Evolutionary conservation across 1,284 basidiomycete genomes (phyloP).

Genomic region (Exsudoporus floridanus): DNA sequence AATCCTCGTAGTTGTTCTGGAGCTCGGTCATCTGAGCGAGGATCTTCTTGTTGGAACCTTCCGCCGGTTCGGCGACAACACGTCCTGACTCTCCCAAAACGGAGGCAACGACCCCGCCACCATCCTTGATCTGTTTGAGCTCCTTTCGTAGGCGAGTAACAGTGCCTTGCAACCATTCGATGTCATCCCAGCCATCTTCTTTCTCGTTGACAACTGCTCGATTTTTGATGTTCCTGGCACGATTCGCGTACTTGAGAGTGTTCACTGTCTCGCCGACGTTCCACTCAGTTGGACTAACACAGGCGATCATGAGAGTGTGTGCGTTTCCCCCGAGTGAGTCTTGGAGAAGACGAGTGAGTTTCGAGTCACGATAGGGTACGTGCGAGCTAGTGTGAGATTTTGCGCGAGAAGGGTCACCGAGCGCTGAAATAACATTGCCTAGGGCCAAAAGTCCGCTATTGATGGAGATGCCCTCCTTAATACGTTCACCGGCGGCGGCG

Average conservation of each 20-base stretch:
- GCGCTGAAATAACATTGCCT: slow-evolving; percentile 97
- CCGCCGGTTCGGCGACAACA: slow-evolving; percentile 37
- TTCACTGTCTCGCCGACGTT: slow-evolving; percentile 95
- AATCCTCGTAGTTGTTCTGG: slow-evolving; percentile 79
- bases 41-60: slow-evolving; percentile 69
- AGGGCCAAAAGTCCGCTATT: slow-evolving; percentile 96
- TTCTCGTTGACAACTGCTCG: slow-evolving; percentile 88
- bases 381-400: slow-evolving; percentile 78
- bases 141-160: slow-evolving; percentile 86
- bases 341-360: slow-evolving; percentile 91
- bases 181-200: slow-evolving; percentile 98
- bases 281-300: slow-evolving; percentile 94
- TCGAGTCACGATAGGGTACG: slow-evolving; percentile 96
- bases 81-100: slow-evolving; percentile 31
- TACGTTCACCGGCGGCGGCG: slow-evolving; percentile 89
- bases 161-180: slow-evolving; percentile 92
- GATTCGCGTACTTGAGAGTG: slow-evolving; percentile 97
- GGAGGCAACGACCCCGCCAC: slow-evolving; percentile 38
- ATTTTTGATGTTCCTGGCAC: slow-evolving; percentile 97
- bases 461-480: slow-evolving; percentile 97
- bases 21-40: slow-evolving; percentile 75
- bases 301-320: slow-evolving; percentile 98
- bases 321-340: slow-evolving; percentile 99
- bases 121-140: slow-evolving; percentile 71
- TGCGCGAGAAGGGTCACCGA: slow-evolving; percentile 87